phyloP scores from a whole-genome alignment of 2,329 filamentous ascomycete genomes.

The Emericellopsis atlantica region DNA sequence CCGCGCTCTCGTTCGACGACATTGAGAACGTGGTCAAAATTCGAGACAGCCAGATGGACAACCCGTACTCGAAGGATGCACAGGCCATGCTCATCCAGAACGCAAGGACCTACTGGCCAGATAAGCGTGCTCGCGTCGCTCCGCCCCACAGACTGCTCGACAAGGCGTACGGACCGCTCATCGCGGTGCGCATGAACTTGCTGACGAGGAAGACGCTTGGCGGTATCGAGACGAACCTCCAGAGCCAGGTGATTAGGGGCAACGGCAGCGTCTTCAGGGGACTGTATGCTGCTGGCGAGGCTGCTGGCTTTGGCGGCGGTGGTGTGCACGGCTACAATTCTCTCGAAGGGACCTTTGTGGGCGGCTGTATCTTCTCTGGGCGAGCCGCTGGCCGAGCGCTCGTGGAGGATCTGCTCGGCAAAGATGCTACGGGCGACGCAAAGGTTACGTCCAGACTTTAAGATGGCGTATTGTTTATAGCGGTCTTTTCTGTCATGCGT shows the following conservation, averaged over 20 bases:
- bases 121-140: constrained; percentile 36
- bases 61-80: constrained; percentile 45
- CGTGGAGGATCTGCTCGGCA: constrained; percentile 26
- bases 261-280: constrained; percentile 36
- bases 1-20: constrained; percentile 28
- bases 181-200: constrained; percentile 47
- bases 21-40: constrained; percentile 34
- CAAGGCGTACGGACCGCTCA: constrained; percentile 40
- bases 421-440: neutral
- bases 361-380: constrained; percentile 51
- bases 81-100: constrained; percentile 51
- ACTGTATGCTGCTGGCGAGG: constrained; percentile 47
- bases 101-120: constrained; percentile 41
- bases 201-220: constrained; percentile 49
- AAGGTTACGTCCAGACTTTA: neutral
- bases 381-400: constrained; percentile 42
- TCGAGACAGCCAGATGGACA: constrained; percentile 43
- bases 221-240: constrained; percentile 45
- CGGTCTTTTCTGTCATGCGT: no score
- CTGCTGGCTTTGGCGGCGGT: constrained; percentile 47
- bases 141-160: constrained; percentile 41
- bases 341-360: constrained; percentile 49
- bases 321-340: constrained; percentile 51
- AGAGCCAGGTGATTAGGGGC: constrained; percentile 40
- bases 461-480: neutral